Base-by-base conservation (phyloP, 2,329 filamentous ascomycete genomes). In the Lachnum nothofagi region DNA sequence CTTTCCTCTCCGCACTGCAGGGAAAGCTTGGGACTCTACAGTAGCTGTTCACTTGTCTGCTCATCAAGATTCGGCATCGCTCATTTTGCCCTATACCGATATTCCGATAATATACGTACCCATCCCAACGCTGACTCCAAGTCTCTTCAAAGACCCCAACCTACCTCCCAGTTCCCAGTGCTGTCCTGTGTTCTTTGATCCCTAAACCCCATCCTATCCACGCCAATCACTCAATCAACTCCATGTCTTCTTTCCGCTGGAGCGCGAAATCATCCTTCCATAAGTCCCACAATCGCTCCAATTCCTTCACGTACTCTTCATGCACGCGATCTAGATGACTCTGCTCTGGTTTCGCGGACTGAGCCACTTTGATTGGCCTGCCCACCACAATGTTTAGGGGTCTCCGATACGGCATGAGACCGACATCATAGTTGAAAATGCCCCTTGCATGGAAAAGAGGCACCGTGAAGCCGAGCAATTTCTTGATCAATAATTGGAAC, bases 391-490 rank as follows among this genome's bases (percentile, higher is more conserved):
- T 81, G 64, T 97, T 93, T 51, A 98, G 73, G 9, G 89, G 85
- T 43, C 84, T 77, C 10, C 93, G 82, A 67, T 96, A 97, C 0
- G 93, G 93, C 88, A 97, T 90, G 61, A 97, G 72, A 3, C 93
- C 93, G 12, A 96, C 88, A 66, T 98, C 93, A 65, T 98, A 97
- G 68, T 98, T 98, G 71, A 97, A 95, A 34, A 97, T 84, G 10
- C 91, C 91, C 22, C 91, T 74, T 2, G 91, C 91, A 66, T 95
- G 90, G 61, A 96, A 86, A 23, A 95, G 78, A 1, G 93, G 91
- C 9, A 97, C 77, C 0, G 93, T 97, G 62, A 96, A 98, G 44
- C 94, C 94, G 74, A 94, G 82, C 5, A 86, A 73, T 59, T 85
- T 86, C 69, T 97, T 91, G 48, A 94, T 73, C 23, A 90, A 71